These are phyloP conservation scores for Sarocladiaceae sp. DNA, from an alignment of 2,329 filamentous ascomycete species.

Conservation along the genomic window DNA sequence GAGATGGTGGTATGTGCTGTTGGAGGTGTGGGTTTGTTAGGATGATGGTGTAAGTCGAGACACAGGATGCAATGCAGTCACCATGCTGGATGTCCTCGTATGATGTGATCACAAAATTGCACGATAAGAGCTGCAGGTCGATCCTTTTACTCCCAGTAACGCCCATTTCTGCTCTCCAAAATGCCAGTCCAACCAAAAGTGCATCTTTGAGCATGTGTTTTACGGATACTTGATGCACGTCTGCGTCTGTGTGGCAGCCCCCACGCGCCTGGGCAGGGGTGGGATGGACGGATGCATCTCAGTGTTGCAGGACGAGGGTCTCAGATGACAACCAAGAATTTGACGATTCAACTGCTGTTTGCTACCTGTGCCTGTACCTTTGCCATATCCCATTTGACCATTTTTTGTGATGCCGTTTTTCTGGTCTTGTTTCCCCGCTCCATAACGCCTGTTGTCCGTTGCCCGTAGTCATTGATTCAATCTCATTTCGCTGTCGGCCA, in stretches of 20 bases:
- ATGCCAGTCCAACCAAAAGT: neutral
- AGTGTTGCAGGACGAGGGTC: neutral
- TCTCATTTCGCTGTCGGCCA: too few species aligned
- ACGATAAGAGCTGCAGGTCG: too few species aligned
- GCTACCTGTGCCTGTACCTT: neutral
- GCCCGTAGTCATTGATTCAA: neutral
- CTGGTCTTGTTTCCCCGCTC: neutral
- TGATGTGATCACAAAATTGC: too few species aligned
- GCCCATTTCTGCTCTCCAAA: too few species aligned
- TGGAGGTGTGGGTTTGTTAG: too few species aligned
- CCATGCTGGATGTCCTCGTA: too few species aligned
- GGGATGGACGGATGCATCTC: neutral
- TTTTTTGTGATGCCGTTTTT: neutral
- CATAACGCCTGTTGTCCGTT: neutral
- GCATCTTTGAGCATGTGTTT: neutral
- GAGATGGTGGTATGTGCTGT: too few species aligned
- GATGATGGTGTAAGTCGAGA: too few species aligned
- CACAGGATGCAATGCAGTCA: too few species aligned
- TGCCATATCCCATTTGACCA: neutral
- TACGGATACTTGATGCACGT: neutral
- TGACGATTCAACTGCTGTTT: too few species aligned
- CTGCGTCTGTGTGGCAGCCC: neutral
- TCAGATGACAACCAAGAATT: neutral
- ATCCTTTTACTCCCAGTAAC: too few species aligned
- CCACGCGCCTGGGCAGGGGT: neutral